Base-by-base conservation (phyloP, 306 rosid species). In the Carpinus fangiana region DNA sequence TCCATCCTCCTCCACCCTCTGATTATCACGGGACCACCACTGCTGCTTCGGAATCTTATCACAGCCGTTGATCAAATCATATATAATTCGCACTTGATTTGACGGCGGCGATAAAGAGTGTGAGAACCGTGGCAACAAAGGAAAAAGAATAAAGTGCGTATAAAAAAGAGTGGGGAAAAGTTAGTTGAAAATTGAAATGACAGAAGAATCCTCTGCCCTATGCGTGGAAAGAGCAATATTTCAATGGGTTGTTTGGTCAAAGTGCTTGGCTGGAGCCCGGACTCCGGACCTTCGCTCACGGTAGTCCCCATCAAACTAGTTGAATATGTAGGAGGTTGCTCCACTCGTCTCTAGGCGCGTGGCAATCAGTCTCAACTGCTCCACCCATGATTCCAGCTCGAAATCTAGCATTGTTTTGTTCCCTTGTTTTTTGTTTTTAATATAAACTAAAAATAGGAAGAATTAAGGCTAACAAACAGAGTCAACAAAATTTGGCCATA, bases 161-260 rank as follows among this genome's bases (percentile, higher is more conserved):
- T 28, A 46, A 3, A 61, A 61, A 60, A 9, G 4, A 16, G 57
- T 8, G 47, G 59, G 59, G 72, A 64, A 64, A 64, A 64, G 70
- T 34, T 14, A 6, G 23, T 64, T 14, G 72, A 56, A 57, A 48
- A 4, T 2, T 16, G 55, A 81, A 67, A 80, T 80, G 83, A 67
- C 83, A 16, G 47, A 74, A 53, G 41, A 26, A 17, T 14, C 78
- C 83, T 26, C 10, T 1, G 4, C n/a, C 8, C 3, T 18, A 1
- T 0, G 23, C 16, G 74, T 36, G 23, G 36, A 45, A 31, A 31
- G 23, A 4, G 54, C n/a, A 12, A 34, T 6, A 8, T 57, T 74
- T 14, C 6, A 36, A 28, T 46, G 80, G 83, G 84, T 65, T 47
- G 26, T 46, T 68, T 59, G 52, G 84, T 81, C 80, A 81, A 69